These are phyloP conservation scores for Botrytis aclada DNA, from an alignment of 2,329 filamentous ascomycete genomes.

Conservation along the genomic window DNA sequence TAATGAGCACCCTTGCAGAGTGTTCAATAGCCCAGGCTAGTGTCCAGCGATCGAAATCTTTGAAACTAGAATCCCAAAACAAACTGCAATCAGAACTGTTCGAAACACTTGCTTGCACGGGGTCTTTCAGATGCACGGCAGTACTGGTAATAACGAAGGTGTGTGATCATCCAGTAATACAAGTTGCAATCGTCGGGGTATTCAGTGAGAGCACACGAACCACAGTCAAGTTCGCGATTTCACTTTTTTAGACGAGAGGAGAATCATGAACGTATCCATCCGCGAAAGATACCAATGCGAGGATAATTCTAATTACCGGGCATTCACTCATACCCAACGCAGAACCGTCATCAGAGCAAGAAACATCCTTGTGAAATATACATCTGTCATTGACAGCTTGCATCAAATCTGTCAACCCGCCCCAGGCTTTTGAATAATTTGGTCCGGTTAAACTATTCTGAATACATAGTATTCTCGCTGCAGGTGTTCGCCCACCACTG, in stretches of 20 bases:
- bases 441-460: background rate
- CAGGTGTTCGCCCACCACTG: background rate
- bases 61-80: too few relatives aligned
- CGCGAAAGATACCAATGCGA: background rate
- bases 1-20: too few relatives aligned
- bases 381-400: background rate
- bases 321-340: background rate
- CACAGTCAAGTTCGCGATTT: background rate
- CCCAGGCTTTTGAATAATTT: background rate
- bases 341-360: background rate
- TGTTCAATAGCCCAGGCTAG: too few relatives aligned
- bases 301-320: background rate
- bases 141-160: background rate
- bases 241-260: background rate
- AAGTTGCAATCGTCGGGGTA: background rate
- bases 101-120: background rate
- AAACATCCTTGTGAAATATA: background rate
- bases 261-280: background rate
- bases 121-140: background rate
- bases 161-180: background rate
- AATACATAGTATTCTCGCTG: background rate
- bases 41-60: too few relatives aligned
- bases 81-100: too few relatives aligned
- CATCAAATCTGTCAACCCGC: background rate
- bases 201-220: background rate